Base-by-base conservation (phyloP, 306 rosid genomes). In the Gleditsia sinensis region DNA sequence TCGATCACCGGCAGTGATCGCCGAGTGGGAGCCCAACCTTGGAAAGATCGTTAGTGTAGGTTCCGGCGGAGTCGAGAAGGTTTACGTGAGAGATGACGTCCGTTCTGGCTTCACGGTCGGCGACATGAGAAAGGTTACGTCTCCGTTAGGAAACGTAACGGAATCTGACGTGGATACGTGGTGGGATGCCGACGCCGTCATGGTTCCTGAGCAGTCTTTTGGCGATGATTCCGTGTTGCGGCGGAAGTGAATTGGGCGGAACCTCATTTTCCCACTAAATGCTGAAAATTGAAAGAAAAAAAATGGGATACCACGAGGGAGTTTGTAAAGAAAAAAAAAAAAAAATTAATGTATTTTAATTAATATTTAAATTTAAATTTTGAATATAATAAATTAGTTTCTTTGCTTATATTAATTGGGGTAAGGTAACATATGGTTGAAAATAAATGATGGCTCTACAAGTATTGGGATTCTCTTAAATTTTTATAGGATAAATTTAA, bases 11-110 rank as follows among this genome's bases (percentile, higher is more conserved):
- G 71, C 88, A 1, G 84, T 89, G 0, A 78, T 86, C 0, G 89
- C 94, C 5, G 91, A 91, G 58, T 94, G 98, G 97, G 86, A 87
- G 10, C 83, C 92, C 6, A 78, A 80, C 39, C 20, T 88, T 34
- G 97, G 91, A 1, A 89, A 76, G 64, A 78, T 82, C 0, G 75
- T 80, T 13, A 84, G 91, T 37, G 81, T 89, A 0, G 83, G 83
- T 2, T 82, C 89, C 0, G 83, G 92, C 63, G 94, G 88, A 66
- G 89, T 73, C 0, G 88, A 84, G 48, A 93, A 91, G 74, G 85
- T 93, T 12, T 87, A 87, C 66, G 77, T 91, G 2, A 74, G 83
- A 49, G 87, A 87, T 60, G 86, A 83, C 80, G 86, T 76, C 51
- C 78, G 75, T 34, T 62, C 74, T 3, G 66, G 64, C 19, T 2